phyloP scores from a whole-genome alignment of 2,329 filamentous ascomycete species.

The Fusarium sp. region DNA sequence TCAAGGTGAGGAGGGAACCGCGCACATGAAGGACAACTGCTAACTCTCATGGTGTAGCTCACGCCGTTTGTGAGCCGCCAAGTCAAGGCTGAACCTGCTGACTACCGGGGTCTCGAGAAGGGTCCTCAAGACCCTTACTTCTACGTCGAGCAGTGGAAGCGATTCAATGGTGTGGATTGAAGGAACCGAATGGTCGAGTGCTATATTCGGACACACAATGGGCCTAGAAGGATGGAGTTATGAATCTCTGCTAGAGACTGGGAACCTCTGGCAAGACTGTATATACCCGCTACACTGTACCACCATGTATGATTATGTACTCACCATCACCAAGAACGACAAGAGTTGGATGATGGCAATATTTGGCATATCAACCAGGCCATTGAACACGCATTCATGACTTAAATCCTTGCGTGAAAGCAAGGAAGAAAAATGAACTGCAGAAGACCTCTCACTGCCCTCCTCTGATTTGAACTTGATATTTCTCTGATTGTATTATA shows the following conservation, averaged over 20 bases:
- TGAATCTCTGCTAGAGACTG: slow-evolving; percentile 17
- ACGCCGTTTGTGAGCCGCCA: slow-evolving; percentile 81
- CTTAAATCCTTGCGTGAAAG: background rate
- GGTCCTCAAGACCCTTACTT: slow-evolving; percentile 71
- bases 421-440: background rate
- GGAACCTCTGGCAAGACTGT: slow-evolving; percentile 40
- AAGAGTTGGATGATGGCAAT: slow-evolving; percentile 21
- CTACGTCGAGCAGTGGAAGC: slow-evolving; percentile 76
- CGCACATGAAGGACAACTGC: background rate
- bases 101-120: slow-evolving; percentile 63
- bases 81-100: slow-evolving; percentile 64
- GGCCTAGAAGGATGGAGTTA: slow-evolving; percentile 6
- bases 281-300: slow-evolving; percentile 49
- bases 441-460: background rate
- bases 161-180: slow-evolving; percentile 72
- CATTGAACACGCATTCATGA: too few relatives aligned
- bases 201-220: background rate
- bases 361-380: background rate
- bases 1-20: slow-evolving; percentile 70
- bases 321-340: slow-evolving; percentile 15
- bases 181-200: background rate
- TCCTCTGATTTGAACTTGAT: background rate
- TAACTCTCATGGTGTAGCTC: slow-evolving; percentile 64
- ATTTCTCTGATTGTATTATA: background rate
- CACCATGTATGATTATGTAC: slow-evolving; percentile 48